phyloP scores from a whole-genome alignment of 2,329 filamentous ascomycete genomes.

The Chaetomium globosum region DNA sequence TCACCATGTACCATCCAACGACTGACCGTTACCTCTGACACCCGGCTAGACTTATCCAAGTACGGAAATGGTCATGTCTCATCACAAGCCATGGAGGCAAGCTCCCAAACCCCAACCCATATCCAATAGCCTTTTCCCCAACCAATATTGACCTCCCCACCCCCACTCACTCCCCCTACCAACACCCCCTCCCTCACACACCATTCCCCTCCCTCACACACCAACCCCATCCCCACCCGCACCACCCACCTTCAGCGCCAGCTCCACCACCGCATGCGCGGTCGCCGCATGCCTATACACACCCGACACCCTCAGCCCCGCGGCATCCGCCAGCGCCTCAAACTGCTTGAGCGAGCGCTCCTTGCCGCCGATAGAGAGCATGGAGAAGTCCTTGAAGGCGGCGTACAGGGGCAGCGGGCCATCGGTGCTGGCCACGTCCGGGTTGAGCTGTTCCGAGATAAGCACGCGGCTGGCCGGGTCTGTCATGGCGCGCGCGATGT shows the following conservation, averaged over 20 bases:
- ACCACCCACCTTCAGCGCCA: slow-evolving; percentile 21
- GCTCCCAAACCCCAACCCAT: not conserved
- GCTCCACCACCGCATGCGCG: slow-evolving; percentile 35
- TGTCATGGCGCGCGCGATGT: slow-evolving; percentile 29
- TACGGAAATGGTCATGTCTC: not conserved
- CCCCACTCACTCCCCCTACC: not conserved
- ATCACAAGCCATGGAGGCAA: not conserved
- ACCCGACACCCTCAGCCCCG: slow-evolving; percentile 32
- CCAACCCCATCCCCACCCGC: not conserved
- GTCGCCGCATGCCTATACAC: slow-evolving; percentile 32
- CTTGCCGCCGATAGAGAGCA: slow-evolving; percentile 37
- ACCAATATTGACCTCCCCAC: not conserved
- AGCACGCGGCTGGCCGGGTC: slow-evolving; percentile 29
- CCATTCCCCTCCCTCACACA: not conserved
- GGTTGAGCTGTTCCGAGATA: slow-evolving; percentile 36
- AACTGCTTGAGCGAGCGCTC: slow-evolving; percentile 35
- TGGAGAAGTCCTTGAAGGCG: slow-evolving; percentile 37
- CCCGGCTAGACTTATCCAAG: not conserved
- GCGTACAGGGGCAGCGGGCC: slow-evolving; percentile 32
- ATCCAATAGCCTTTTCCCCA: not conserved
- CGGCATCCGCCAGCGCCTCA: slow-evolving; percentile 24
- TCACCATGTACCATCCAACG: no score
- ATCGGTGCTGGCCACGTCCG: not conserved
- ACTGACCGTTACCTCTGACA: not conserved
- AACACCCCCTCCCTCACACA: not conserved